Evolutionary conservation across 1,284 basidiomycete genomes (phyloP), one percentile per base, ranked within the genome.

Genomic region (Phlebopus sp.): DNA sequence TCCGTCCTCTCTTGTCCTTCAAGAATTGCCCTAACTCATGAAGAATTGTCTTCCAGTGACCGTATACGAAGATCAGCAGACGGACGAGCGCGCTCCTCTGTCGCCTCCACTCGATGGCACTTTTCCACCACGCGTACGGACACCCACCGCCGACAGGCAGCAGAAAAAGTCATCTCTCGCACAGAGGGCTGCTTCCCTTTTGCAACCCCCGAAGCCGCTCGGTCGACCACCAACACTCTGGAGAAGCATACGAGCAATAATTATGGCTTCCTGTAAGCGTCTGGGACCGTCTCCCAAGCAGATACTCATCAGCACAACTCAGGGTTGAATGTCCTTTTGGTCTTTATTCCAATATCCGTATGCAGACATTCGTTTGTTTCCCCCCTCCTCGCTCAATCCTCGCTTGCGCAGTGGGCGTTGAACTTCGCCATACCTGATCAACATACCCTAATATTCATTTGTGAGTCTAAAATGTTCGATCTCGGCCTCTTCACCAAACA

Each of bases 281-380:
- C 13, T 27, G 9, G 9, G 15, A 11, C 27, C 4, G 7, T 14
- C 10, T 18, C 7, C 10, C 13, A 11, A 3, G 34, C 27, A 19
- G n/a, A 21, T 42, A 2, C 41, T 60, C 29, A 56, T 32, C 2
- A 14, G 1, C 35, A 15, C 17, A 34, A 23, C 3, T 41, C 55
- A 89, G 85, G 78, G 73, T 57, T 89, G 9, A 89, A 88, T 56
- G 15, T 85, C 21, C 66, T 88, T 4, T 70, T 87, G 0, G 47
- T 84, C 5, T 87, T 73, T 54, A 86, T 88, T 35, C 86, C 87
- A 1, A 57, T 89, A 46, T 82, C 86, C 2, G 86, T 88, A 58
- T 37, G 82, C 67, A 18, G 6, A 21, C 25, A 15, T 23, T 39
- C 35, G 17, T 41, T 6, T n/a, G 3, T 32, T n/a, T 27, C 36